A percentile compares a stretch with the other conserved stretches of the same genome.
phyloP scores from a whole-genome alignment of 129 eudicot genomes.

The Flaveria trinervia region DNA sequence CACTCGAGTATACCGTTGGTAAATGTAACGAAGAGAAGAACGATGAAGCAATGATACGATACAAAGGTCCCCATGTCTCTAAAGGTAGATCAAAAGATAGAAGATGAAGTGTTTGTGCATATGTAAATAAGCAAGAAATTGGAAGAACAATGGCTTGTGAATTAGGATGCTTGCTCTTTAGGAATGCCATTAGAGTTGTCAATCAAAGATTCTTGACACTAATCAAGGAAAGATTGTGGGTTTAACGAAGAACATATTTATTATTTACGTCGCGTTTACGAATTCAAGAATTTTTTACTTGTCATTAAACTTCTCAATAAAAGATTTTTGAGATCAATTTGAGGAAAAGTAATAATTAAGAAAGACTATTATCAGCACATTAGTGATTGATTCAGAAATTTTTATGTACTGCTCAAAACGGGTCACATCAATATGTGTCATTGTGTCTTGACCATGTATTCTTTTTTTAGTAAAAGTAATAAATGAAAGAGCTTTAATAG shows the following conservation, averaged over 20 bases:
- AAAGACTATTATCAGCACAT: too few species aligned
- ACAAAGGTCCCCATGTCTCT: constrained; percentile 40
- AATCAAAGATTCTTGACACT: constrained; percentile 50
- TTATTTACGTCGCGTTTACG: neutral
- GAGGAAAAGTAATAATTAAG: too few species aligned
- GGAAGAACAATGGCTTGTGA: constrained; percentile 33
- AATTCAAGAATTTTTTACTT: neutral
- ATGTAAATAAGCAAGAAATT: constrained; percentile 29
- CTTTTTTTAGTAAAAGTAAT: neutral
- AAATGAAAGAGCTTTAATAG: neutral
- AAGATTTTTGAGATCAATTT: too few species aligned
- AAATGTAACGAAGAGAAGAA: constrained; percentile 35
- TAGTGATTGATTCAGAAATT: too few species aligned
- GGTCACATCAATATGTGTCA: neutral
- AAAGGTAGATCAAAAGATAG: constrained; percentile 30
- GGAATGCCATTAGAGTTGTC: constrained; percentile 43
- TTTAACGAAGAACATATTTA: neutral
- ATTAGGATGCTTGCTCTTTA: constrained; percentile 47
- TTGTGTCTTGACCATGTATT: neutral
- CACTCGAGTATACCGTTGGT: constrained; percentile 43
- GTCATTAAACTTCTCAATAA: neutral
- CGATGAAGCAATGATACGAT: constrained; percentile 30
- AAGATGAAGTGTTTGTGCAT: constrained; percentile 20
- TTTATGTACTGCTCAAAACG: too few species aligned
- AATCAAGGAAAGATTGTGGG: constrained; percentile 10